Conservation (phyloP, 169 alveolate genomes). For the Plasmodium yoelii region DNA sequence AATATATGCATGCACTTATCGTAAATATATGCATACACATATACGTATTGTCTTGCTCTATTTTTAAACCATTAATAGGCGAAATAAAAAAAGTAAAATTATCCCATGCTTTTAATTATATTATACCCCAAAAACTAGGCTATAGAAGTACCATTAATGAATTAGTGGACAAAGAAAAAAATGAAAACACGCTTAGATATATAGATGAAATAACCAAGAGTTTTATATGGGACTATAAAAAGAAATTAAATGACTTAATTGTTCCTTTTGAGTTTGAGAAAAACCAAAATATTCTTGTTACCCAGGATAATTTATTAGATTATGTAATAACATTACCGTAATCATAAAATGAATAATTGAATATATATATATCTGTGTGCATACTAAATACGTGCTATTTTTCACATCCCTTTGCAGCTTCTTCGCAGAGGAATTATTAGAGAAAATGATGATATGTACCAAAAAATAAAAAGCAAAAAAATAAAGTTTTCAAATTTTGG, state of each 20-base stretch:
- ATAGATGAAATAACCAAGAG: conserved; percentile 68
- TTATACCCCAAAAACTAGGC: conserved; percentile 74
- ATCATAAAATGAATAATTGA: too few relatives aligned
- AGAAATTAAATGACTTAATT: conserved; percentile 27
- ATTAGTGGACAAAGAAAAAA: conserved; percentile 60
- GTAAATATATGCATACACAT: too few relatives aligned
- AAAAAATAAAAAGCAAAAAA: conserved; percentile 72
- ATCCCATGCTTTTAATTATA: conserved; percentile 75
- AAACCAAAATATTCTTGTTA: conserved; percentile 33
- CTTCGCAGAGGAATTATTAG: conserved; percentile 57
- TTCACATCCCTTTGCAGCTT: conserved; percentile 19
- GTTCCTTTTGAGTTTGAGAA: conserved; percentile 53
- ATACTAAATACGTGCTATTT: background rate
- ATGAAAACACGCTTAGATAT: conserved; percentile 54
- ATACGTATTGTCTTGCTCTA: background rate
- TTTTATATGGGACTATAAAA: conserved; percentile 61
- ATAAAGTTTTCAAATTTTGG: conserved; percentile 57
- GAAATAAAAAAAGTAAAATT: conserved; percentile 72
- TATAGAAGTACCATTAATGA: conserved; percentile 75
- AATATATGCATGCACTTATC: too few relatives aligned
- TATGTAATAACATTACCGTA: conserved; percentile 19
- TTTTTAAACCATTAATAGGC: conserved; percentile 9
- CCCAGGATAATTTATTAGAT: conserved; percentile 54
- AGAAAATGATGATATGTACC: conserved; percentile 67
- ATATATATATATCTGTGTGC: background rate